Conservation (phyloP, 768 basidiomycete genomes). For the Boletus edulis region DNA sequence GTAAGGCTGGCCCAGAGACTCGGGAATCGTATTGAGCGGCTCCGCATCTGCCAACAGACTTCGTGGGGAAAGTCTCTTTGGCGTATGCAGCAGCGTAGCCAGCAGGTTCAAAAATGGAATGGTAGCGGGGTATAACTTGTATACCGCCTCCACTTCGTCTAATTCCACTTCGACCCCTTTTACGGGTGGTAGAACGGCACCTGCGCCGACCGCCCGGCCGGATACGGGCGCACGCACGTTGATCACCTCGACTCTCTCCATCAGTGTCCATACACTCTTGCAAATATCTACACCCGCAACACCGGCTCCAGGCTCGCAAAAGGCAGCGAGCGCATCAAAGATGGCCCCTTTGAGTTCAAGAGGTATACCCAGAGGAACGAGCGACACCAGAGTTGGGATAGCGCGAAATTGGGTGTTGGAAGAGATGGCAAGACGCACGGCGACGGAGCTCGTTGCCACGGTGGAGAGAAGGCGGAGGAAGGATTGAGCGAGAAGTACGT, state of each 20-base stretch:
- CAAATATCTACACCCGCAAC: constrained; percentile 73
- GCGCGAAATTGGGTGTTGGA: constrained; percentile 79
- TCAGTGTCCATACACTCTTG: constrained; percentile 75
- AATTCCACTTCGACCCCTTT: constrained; percentile 86
- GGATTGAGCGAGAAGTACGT: constrained; percentile 74
- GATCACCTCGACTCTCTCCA: constrained; percentile 84
- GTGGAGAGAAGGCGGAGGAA: constrained; percentile 79
- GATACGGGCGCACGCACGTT: constrained; percentile 57
- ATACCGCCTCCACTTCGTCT: constrained; percentile 80
- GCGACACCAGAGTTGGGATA: constrained; percentile 72
- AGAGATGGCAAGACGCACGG: constrained; percentile 75
- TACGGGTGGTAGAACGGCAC: constrained; percentile 44
- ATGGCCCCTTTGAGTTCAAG: constrained; percentile 88
- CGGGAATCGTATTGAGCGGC: constrained; percentile 72
- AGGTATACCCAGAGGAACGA: constrained; percentile 79
- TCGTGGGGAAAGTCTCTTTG: constrained; percentile 64
- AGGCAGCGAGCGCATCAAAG: constrained; percentile 77
- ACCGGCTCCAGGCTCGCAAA: constrained; percentile 80
- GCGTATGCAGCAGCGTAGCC: constrained; percentile 78
- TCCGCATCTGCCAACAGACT: constrained; percentile 59
- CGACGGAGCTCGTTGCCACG: constrained; percentile 70
- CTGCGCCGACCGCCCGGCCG: constrained; percentile 26
- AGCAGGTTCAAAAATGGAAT: constrained; percentile 85
- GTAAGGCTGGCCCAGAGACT: constrained; percentile 76
- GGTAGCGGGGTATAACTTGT: constrained; percentile 82